Percentiles rank a stretch among this genome's conserved stretches.
phyloP scores from a whole-genome alignment of 2,329 filamentous ascomycete genomes.

The Exophiala sideris region DNA sequence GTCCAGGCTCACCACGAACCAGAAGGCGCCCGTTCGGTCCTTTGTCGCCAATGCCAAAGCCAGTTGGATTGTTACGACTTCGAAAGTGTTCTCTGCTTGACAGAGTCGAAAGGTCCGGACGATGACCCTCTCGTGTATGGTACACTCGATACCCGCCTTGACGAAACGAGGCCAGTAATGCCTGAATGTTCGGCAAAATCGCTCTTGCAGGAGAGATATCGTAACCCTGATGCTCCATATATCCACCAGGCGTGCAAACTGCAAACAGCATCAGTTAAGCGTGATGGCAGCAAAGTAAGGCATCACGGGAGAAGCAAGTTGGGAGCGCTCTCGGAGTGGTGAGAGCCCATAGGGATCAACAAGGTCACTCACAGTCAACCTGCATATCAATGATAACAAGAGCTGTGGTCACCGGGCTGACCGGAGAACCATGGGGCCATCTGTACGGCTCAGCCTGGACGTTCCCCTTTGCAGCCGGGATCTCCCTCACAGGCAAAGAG shows the following conservation, averaged over 20 bases:
- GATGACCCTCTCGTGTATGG: constrained; percentile 47
- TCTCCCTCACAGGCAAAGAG: background rate
- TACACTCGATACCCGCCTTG: constrained; percentile 41
- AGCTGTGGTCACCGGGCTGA: constrained; percentile 45
- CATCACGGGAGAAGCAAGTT: background rate
- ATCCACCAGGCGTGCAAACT: constrained; percentile 45
- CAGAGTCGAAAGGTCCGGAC: constrained; percentile 55
- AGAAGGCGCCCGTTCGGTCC: constrained; percentile 59
- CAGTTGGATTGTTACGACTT: constrained; percentile 50
- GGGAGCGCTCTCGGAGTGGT: no score
- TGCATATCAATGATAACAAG: constrained; percentile 50
- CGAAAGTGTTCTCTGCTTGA: constrained; percentile 53
- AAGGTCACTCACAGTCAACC: constrained; percentile 39
- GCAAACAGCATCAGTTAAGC: background rate
- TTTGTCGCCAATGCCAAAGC: constrained; percentile 50
- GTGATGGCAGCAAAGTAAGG: background rate
- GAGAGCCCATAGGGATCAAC: no score
- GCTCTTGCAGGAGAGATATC: constrained; percentile 40
- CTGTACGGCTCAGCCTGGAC: constrained; percentile 12
- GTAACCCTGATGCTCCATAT: constrained; percentile 45
- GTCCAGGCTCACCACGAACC: constrained; percentile 56
- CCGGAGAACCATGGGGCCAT: constrained; percentile 44
- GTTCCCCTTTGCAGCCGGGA: no score
- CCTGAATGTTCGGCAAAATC: constrained; percentile 41
- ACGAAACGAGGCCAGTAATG: constrained; percentile 39